Evolutionary conservation across 176 grass and related monocot species (phyloP).

Genomic region (Melocanna baccifera): DNA sequence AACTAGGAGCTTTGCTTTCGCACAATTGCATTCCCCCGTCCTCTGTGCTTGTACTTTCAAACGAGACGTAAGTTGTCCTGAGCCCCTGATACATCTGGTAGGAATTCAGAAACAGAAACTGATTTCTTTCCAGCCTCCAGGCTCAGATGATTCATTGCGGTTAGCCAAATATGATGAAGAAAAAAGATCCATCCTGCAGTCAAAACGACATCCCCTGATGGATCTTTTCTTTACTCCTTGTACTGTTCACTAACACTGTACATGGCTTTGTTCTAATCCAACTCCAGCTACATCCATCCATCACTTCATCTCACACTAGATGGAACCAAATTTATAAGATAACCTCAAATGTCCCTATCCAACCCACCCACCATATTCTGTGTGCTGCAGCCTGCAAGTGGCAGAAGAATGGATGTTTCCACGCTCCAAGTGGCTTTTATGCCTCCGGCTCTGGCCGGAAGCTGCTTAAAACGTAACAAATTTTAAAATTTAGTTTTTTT

Average conservation of each 20-base stretch:
- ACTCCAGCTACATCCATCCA: not conserved
- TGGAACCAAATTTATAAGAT: not conserved
- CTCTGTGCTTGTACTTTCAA: not conserved
- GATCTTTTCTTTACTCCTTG: not conserved
- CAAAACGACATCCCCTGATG: not conserved
- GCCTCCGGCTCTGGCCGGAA: too few relatives aligned
- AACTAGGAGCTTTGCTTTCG: not conserved
- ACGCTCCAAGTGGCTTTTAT: too few relatives aligned
- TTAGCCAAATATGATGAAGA: not conserved
- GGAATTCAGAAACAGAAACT: not conserved
- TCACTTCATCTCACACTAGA: not conserved
- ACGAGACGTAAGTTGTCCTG: not conserved
- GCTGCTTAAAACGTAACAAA: too few relatives aligned
- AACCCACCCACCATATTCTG: not conserved
- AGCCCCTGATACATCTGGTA: not conserved
- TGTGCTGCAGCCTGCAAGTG: constrained; percentile 1
- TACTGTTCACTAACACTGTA: not conserved
- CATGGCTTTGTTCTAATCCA: not conserved
- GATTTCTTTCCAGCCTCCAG: not conserved
- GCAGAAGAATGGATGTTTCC: too few relatives aligned
- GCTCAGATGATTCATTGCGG: not conserved
- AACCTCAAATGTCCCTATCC: not conserved
- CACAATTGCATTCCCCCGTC: not conserved
- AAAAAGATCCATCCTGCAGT: not conserved
- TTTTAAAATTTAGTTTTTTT: too few relatives aligned